These are phyloP conservation scores for Teratosphaeriaceae sp. DNA, from an alignment of 2,329 filamentous ascomycete species.

Conservation along the genomic window DNA sequence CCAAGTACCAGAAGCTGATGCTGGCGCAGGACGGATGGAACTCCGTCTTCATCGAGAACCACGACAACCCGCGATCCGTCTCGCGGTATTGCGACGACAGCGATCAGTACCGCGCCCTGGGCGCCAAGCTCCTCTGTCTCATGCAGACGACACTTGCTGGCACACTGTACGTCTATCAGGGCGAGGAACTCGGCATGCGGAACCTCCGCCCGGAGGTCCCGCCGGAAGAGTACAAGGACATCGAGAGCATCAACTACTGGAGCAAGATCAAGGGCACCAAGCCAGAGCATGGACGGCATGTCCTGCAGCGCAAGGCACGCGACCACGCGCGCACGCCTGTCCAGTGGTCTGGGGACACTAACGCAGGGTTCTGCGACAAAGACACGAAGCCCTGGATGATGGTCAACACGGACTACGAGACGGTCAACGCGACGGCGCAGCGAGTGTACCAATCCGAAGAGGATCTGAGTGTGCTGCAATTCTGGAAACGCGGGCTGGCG, in stretches of 20 bases:
- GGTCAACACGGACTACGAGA: slow-evolving; percentile 47
- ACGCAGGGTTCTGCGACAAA: slow-evolving; percentile 55
- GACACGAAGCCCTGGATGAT: slow-evolving; percentile 54
- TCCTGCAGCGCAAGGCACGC: slow-evolving; percentile 54
- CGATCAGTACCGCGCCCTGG: slow-evolving; percentile 39
- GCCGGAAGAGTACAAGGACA: slow-evolving; percentile 42
- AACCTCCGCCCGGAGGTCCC: slow-evolving; percentile 33
- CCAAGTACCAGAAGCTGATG: slow-evolving; percentile 43
- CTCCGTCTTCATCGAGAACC: slow-evolving; percentile 47
- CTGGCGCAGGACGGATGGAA: slow-evolving; percentile 45
- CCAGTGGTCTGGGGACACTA: slow-evolving; percentile 51
- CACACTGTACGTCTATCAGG: slow-evolving; percentile 47
- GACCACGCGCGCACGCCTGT: slow-evolving; percentile 62
- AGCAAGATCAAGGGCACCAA: slow-evolving; percentile 36
- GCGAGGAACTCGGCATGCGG: slow-evolving; percentile 46
- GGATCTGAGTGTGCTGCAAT: slow-evolving; percentile 47
- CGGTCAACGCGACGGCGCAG: slow-evolving; percentile 55
- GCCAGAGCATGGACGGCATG: slow-evolving; percentile 42
- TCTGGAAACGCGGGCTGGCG: slow-evolving; percentile 53
- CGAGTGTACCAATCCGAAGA: slow-evolving; percentile 20
- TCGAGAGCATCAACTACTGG: slow-evolving; percentile 53
- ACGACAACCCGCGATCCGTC: slow-evolving; percentile 46
- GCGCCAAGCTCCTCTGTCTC: slow-evolving; percentile 41
- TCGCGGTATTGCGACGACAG: slow-evolving; percentile 43
- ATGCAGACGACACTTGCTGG: slow-evolving; percentile 44